Evolutionary conservation across 2,329 filamentous ascomycete species (phyloP), one percentile per base, ranked within the genome.

Genomic region (Graphilbum fragrans): DNA sequence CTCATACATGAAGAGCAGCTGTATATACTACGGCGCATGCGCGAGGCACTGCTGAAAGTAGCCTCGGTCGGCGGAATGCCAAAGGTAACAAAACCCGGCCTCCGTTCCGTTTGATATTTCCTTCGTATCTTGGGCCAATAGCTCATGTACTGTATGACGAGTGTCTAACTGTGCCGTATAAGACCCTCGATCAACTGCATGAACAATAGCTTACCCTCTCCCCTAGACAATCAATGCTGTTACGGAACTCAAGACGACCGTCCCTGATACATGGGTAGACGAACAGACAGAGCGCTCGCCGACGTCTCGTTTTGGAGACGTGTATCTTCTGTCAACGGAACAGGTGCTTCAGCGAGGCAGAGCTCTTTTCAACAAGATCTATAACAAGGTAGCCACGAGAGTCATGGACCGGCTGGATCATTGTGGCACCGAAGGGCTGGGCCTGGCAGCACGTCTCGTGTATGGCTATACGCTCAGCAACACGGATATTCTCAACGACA

Each of bases 391-490:
- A n/a, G 56, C 64, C 8, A 55, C 54, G 45, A 56, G 65, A 11
- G 60, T 71, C 39, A 68, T 68, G 62, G 54, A 58, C 1, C 62
- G 67, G 40, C 64, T 73, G 61, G 63, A 69, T 47, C 54, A 54
- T 33, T 67, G 58, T 9, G 69, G 69, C 10, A 69, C 66, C 5
- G 64, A 69, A 42, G 69, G 73, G 49, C 54, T 74, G 5, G 67
- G 66, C 2, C 51, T 69, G 38, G 58, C 61, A 3, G 68, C 66
- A 1, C 57, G 65, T 14, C 54, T 73, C 37, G 58, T 68, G 47
- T 74, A 73, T 48, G 65, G 64, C 6, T 63, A 69, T 45, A 50
- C 72, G 9, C 52, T 72, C 31, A 69, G 65, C 53, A 69, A 70
- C 47, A 61, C 58, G 10, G 60, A 48, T 20, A 57, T 73, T 12